Conservation (phyloP, 2,329 filamentous ascomycete genomes). For the Eutypella sp. region DNA sequence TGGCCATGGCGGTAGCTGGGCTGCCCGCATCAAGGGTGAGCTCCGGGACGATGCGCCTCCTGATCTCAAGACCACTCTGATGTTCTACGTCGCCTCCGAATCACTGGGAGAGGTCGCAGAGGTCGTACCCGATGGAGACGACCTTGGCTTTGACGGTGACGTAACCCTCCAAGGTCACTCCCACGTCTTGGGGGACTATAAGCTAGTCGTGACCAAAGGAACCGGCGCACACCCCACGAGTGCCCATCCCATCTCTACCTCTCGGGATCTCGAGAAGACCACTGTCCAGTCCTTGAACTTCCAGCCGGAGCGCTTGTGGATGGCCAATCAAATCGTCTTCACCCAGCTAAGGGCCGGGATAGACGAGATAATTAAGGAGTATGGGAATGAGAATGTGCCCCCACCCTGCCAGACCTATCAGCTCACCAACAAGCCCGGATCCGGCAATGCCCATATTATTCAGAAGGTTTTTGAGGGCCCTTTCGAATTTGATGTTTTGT, state of each 20-base stretch:
- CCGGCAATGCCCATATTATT: constrained; percentile 79
- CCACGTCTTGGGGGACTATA: constrained; percentile 70
- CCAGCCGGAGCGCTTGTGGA: constrained; percentile 71
- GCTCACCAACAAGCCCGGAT: constrained; percentile 61
- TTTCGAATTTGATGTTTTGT: constrained; percentile 92
- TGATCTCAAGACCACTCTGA: constrained; percentile 67
- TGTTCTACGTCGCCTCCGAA: constrained; percentile 81
- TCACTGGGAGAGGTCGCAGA: constrained; percentile 61
- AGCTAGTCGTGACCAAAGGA: constrained; percentile 70
- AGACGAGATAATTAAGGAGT: constrained; percentile 43
- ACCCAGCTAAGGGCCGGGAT: constrained; percentile 48
- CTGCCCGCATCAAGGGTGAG: constrained; percentile 76
- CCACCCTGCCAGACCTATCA: constrained; percentile 85
- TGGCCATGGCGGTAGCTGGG: constrained; percentile 85
- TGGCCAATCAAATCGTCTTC: constrained; percentile 64
- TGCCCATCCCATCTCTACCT: constrained; percentile 60
- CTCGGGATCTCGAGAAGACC: constrained; percentile 71
- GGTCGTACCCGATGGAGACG: constrained; percentile 47
- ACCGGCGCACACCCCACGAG: constrained; percentile 55
- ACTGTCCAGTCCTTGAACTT: constrained; percentile 67
- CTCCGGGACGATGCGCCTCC: constrained; percentile 64
- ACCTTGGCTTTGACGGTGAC: constrained; percentile 48
- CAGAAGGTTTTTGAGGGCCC: constrained; percentile 87
- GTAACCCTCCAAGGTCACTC: constrained; percentile 69
- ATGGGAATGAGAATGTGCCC: constrained; percentile 58